These are phyloP conservation scores for Sphaerosporella brunnea DNA, from an alignment of 495 filamentous ascomycete genomes.

Conservation along the genomic window DNA sequence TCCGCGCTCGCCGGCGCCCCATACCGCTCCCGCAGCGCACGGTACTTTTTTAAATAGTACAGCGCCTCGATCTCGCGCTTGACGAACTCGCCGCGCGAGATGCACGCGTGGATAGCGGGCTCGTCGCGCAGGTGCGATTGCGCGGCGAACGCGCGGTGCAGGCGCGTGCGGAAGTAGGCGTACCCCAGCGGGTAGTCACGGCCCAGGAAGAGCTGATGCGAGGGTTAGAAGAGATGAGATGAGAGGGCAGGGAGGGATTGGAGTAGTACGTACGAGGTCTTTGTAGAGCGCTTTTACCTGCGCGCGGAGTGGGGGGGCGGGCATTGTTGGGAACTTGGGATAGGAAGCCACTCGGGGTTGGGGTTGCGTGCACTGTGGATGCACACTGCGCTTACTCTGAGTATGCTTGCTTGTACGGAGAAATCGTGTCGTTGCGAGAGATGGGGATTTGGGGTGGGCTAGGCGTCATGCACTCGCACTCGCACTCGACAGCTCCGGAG, in stretches of 20 bases:
- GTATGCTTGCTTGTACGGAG: too few relatives aligned
- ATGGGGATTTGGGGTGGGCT: too few relatives aligned
- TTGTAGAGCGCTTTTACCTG: slow-evolving; percentile 87
- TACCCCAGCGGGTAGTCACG: slow-evolving; percentile 78
- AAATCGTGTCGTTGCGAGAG: too few relatives aligned
- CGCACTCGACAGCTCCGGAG: too few relatives aligned
- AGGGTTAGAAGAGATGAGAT: background rate
- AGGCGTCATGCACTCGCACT: too few relatives aligned
- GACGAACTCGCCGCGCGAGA: slow-evolving; percentile 67
- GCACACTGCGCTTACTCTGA: too few relatives aligned
- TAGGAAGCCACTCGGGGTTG: too few relatives aligned
- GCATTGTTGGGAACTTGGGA: too few relatives aligned
- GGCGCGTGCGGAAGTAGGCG: slow-evolving; percentile 57
- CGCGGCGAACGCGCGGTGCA: slow-evolving; percentile 69
- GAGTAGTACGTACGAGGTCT: slow-evolving; percentile 36
- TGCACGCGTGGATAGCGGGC: slow-evolving; percentile 53
- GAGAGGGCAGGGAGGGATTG: background rate
- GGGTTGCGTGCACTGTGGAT: too few relatives aligned
- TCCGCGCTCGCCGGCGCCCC: slow-evolving; percentile 21
- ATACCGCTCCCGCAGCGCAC: slow-evolving; percentile 72
- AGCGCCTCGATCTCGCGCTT: slow-evolving; percentile 87
- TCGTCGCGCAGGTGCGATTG: slow-evolving; percentile 54
- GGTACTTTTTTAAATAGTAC: slow-evolving; percentile 93
- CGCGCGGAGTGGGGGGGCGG: slow-evolving; percentile 37
- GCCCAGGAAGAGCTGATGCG: slow-evolving; percentile 46